Base-by-base conservation (phyloP, 1,284 basidiomycete genomes). In the Sphaerobolus stellatus region DNA sequence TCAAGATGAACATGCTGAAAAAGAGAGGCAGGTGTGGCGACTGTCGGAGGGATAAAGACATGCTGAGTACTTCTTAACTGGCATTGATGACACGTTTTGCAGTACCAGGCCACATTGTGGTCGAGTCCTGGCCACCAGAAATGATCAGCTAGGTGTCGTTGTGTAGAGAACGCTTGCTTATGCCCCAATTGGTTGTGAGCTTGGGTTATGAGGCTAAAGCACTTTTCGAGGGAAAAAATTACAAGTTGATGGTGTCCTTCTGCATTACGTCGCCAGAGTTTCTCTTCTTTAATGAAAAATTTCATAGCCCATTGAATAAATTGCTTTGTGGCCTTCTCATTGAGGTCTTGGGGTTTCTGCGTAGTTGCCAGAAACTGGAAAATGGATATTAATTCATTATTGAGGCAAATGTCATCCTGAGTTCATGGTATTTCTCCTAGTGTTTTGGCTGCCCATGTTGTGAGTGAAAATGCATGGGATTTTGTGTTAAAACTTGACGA, bases 201-300 rank as follows among this genome's bases (percentile, higher is more conserved):
- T 4, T 38, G 3, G 7, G 5, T 7, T n/a, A 38, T 3, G 36
- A 71, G 63, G 2, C 52, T 48, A 28, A 66, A 56, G 2, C 63
- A 20, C 2, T 58, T n/a, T 0, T 56, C 0, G 41, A 5, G 4
- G 16, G 30, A 9, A 64, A n/a, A n/a, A n/a, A n/a, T n/a, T n/a
- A n/a, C 51, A 5, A 64, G 36, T 34, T 65, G 59, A 44, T 64
- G 65, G 14, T 45, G 30, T 7, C 57, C 58, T 24, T 29, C 2
- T n/a, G 45, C 16, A 40, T 59, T 49, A 2, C 44, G 25, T 51
- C 60, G 49, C 62, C 61, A 67, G 2, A 65, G 58, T 14, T 46
- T 36, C 6, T 40, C 56, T 4, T 58, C 56, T 5, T 38, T 9
- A n/a, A 63, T 24, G 53, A 64, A 63, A 50, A 68, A 65, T 61